These are phyloP conservation scores for Yamadazyma epiphylla DNA, from an alignment of 1,139 yeast genomes.

Conservation along the genomic window DNA sequence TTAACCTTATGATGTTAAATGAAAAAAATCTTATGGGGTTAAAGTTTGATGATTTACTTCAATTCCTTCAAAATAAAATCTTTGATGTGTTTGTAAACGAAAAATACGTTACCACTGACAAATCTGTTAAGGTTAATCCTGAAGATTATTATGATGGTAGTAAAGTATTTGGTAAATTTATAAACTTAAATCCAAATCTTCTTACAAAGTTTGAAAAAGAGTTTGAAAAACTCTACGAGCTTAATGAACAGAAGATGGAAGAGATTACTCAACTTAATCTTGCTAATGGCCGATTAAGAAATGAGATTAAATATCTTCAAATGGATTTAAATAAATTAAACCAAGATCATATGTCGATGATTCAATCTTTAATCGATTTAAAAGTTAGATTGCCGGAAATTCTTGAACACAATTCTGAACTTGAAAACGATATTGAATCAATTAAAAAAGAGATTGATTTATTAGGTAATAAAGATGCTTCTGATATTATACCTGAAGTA, in stretches of 20 bases:
- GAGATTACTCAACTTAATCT: slow-evolving; percentile 65
- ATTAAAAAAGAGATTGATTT: slow-evolving; percentile 52
- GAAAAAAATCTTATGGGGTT: slow-evolving; percentile 54
- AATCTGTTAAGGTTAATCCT: slow-evolving; percentile 8
- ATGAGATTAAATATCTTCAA: slow-evolving; percentile 73
- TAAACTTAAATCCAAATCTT: slow-evolving; percentile 69
- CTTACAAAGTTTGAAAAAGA: slow-evolving; percentile 69
- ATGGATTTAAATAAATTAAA: slow-evolving; percentile 65
- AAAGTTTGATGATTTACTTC: slow-evolving; percentile 70
- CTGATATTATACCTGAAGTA: slow-evolving; percentile 34
- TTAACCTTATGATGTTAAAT: slow-evolving; percentile 70
- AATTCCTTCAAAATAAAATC: slow-evolving; percentile 72
- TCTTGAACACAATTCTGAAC: slow-evolving; percentile 69
- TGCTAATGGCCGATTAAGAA: slow-evolving; percentile 68
- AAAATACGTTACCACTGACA: slow-evolving; percentile 21
- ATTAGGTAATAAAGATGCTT: slow-evolving; percentile 38
- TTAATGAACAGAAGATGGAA: slow-evolving; percentile 63
- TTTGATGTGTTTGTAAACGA: slow-evolving; percentile 65
- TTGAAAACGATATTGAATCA: slow-evolving; percentile 60
- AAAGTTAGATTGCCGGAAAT: slow-evolving; percentile 48
- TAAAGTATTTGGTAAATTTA: slow-evolving; percentile 75
- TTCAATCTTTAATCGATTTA: slow-evolving; percentile 40
- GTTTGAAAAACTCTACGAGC: slow-evolving; percentile 65
- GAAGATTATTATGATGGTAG: slow-evolving; percentile 54
- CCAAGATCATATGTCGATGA: slow-evolving; percentile 60